Percentiles rank a stretch among this genome's conserved stretches.
phyloP scores from a whole-genome alignment of 2,329 filamentous ascomycete species.

The Ascosphaera aggregata region DNA sequence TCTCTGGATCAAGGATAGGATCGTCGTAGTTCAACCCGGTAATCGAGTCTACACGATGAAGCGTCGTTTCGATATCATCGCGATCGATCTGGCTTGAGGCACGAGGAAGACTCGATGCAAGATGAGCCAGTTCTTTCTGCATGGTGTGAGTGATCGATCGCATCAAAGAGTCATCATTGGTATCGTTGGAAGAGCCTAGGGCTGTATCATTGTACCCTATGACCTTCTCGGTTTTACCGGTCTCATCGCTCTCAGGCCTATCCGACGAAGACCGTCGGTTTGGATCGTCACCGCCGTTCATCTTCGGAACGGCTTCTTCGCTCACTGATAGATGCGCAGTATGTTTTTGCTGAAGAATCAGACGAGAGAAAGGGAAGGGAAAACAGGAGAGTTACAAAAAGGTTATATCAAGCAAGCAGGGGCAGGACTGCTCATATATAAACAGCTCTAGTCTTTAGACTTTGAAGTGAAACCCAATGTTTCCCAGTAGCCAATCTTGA shows the following conservation, averaged over 20 bases:
- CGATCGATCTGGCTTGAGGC: background rate
- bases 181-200: background rate
- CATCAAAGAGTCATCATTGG: background rate
- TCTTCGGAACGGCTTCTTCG: no score
- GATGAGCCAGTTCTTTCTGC: background rate
- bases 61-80: background rate
- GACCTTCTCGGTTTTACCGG: background rate
- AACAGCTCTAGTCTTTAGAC: no score
- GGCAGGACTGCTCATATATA: no score
- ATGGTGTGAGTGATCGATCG: background rate
- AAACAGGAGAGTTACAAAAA: no score
- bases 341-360: no score
- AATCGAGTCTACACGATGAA: slow-evolving; percentile 12
- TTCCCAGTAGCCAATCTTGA: no score
- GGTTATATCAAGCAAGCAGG: no score
- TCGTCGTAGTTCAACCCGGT: slow-evolving; percentile 21
- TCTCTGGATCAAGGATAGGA: slow-evolving; percentile 28
- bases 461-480: no score
- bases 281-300: background rate
- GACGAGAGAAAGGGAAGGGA: no score
- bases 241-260: background rate
- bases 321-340: no score
- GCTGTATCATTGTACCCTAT: background rate
- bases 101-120: background rate
- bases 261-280: background rate